Percentiles rank a stretch among this genome's conserved stretches.
Conservation (phyloP, 257 asterid species). For the Capsicum chinense region DNA sequence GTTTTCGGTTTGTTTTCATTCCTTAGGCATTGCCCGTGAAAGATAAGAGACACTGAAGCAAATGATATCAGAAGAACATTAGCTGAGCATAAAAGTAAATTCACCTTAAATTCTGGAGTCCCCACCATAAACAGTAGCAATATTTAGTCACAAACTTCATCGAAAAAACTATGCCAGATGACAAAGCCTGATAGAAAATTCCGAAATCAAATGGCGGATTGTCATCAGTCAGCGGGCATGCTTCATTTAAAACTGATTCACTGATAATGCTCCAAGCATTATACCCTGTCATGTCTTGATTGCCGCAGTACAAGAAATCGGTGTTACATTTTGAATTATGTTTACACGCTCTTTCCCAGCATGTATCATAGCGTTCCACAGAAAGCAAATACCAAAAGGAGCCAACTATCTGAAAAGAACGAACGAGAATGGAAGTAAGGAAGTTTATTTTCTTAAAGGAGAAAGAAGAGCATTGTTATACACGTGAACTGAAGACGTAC, state of each 20-base stretch:
- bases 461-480: neutral
- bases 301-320: constrained; percentile 65
- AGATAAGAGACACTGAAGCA: neutral
- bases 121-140: constrained; percentile 96
- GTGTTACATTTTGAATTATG: constrained; percentile 48
- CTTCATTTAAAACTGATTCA: constrained; percentile 56
- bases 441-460: neutral
- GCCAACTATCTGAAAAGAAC: constrained; percentile 68
- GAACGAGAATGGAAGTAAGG: constrained; percentile 17
- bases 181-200: constrained; percentile 69
- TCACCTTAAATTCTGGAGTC: constrained; percentile 85
- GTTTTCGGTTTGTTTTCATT: neutral
- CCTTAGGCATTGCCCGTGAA: neutral
- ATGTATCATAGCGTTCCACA: constrained; percentile 80
- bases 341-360: constrained; percentile 80
- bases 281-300: constrained; percentile 45
- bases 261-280: constrained; percentile 65
- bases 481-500: neutral
- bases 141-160: constrained; percentile 70
- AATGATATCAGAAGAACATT: neutral
- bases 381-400: constrained; percentile 95
- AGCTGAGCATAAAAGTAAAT: neutral
- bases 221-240: constrained; percentile 46
- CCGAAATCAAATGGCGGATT: constrained; percentile 69
- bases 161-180: constrained; percentile 74